Evolutionary conservation across 805 yeast species (phyloP).

Genomic region (Suhomyces xylopsoci): DNA sequence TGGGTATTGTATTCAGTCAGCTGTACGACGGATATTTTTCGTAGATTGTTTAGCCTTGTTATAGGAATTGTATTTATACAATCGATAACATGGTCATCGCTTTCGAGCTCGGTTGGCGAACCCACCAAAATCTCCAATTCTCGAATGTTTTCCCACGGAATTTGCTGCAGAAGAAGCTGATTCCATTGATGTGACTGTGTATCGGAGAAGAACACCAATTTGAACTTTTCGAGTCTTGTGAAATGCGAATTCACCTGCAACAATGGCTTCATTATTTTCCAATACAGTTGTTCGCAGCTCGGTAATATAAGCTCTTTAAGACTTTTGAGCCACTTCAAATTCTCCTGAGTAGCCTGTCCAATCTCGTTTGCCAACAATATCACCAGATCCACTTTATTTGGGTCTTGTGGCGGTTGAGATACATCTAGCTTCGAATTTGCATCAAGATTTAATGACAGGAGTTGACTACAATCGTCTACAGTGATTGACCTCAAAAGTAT

Average conservation of each 20-base stretch:
- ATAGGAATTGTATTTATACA: constrained; percentile 39
- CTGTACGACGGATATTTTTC: constrained; percentile 35
- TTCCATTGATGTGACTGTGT: constrained; percentile 3
- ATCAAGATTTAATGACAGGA: neutral
- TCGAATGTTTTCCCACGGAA: constrained; percentile 21
- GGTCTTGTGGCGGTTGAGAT: neutral
- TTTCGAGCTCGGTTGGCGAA: constrained; percentile 33
- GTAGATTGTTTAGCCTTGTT: constrained; percentile 27
- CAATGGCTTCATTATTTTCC: constrained; percentile 13
- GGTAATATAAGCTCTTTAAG: constrained; percentile 17
- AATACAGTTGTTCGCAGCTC: constrained; percentile 10
- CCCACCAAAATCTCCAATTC: constrained; percentile 53
- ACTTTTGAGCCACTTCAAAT: neutral
- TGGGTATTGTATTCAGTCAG: constrained; percentile 32
- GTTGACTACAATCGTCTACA: constrained; percentile 13
- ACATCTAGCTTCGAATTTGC: neutral
- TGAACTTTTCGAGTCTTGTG: constrained; percentile 19
- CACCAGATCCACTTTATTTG: neutral
- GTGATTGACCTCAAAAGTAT: constrained; percentile 14
- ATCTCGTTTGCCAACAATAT: neutral
- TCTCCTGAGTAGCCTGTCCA: neutral
- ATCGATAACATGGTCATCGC: constrained; percentile 42
- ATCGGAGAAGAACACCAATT: constrained; percentile 21
- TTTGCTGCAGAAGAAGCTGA: constrained; percentile 10
- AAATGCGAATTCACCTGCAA: neutral